These are phyloP conservation scores for Boletus subcaerulescens DNA, from an alignment of 768 basidiomycete genomes.

Conservation along the genomic window DNA sequence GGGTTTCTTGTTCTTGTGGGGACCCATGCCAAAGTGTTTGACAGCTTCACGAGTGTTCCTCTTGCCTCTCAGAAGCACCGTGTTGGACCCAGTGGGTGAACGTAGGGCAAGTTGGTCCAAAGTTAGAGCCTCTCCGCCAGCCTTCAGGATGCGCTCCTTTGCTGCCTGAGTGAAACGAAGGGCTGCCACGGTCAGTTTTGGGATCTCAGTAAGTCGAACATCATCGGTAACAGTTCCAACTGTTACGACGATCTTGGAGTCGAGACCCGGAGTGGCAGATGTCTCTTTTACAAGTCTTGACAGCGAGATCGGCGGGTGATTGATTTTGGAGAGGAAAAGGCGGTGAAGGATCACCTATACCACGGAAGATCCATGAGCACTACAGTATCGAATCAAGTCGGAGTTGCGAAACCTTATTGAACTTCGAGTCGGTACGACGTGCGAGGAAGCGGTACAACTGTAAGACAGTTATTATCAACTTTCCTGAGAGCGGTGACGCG, in stretches of 20 bases:
- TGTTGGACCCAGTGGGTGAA: constrained; percentile 93
- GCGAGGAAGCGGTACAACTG: constrained; percentile 99
- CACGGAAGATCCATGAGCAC: constrained; percentile 19
- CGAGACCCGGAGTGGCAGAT: constrained; percentile 54
- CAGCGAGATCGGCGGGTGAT: constrained; percentile 94
- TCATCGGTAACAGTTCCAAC: constrained; percentile 97
- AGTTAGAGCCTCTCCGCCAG: constrained; percentile 92
- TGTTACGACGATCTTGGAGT: constrained; percentile 81
- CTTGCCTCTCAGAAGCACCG: constrained; percentile 88
- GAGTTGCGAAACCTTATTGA: constrained; percentile 76
- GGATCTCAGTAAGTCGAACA: constrained; percentile 77
- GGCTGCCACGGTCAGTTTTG: constrained; percentile 91
- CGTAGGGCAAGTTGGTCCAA: constrained; percentile 96
- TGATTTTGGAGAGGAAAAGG: constrained; percentile 95
- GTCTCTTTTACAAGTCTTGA: constrained; percentile 90
- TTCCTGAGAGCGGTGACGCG: constrained; percentile 9
- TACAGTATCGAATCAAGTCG: not conserved
- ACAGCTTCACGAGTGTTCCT: constrained; percentile 91
- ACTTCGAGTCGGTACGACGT: constrained; percentile 89
- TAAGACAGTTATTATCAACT: constrained; percentile 4
- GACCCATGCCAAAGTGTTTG: constrained; percentile 99
- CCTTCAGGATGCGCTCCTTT: constrained; percentile 91
- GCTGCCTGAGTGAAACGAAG: constrained; percentile 92
- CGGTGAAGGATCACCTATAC: constrained; percentile 87
- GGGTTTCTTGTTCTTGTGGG: constrained; percentile 99